Base-by-base conservation (phyloP, 2,329 filamentous ascomycete genomes). In the Fusarium kyushuense region DNA sequence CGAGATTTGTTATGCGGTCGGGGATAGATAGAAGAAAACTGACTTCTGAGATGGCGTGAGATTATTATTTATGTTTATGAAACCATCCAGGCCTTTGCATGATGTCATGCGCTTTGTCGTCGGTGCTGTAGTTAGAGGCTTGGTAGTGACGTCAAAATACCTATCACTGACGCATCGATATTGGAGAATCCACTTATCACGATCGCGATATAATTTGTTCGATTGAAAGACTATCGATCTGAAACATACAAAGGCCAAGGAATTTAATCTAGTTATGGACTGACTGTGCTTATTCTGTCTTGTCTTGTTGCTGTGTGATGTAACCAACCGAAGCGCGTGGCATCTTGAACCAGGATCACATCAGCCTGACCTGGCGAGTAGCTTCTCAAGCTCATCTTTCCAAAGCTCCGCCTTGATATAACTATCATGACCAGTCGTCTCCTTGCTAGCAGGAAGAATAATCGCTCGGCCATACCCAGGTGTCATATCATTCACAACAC, bases 341-440 rank as follows among this genome's bases (percentile, higher is more conserved):
- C 2, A 17, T 17, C 38, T 25, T 17, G 14, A 5, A 6, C 10
- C 4, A 9, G 11, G 4, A 16, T 21, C 14, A 14, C 21, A 42
- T 5, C 19, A 13, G 1, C 41, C 9, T 1, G 58, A 57, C 1
- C 59, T 12, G 7, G 36, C 41, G 0, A 66, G 19, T 0, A 66
- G 35, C 12, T 54, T 42, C 33, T 54, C 30, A 13, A 68, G 43
- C 23, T 66, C 65, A 7, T 45, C 35, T 6, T 69, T 69, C 65
- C 65, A 69, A 12, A 68, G 42, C 2, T 48, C 32, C 4, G 65
- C 60, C 42, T 45, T 51, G 19, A 68, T 65, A 12, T 68, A 69
- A n/a, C 60, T 65, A 29, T 65, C 38, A 14, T 68, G 65, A 0
- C 65, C 65, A 14, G 60, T 53, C 0, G 65, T 69, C 4, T 54